Base-by-base conservation (phyloP, 805 yeast species). In the Crinitomyces ghanaensis region DNA sequence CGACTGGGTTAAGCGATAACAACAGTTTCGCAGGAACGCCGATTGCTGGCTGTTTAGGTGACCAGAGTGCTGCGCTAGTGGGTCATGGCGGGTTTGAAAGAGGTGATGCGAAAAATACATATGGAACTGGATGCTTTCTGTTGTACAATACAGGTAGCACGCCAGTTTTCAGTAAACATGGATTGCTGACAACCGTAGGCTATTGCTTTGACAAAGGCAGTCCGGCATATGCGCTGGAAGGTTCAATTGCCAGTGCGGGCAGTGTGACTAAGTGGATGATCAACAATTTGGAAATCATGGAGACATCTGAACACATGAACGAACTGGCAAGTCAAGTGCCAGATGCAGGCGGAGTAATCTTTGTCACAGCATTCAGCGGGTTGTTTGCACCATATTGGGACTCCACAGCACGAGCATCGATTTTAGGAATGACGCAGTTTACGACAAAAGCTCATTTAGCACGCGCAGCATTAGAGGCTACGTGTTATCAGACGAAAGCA, bases 321-420 rank as follows among this genome's bases (percentile, higher is more conserved):
- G 93, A 93, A 18, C 66, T 86, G 48, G 95, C 95, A 8, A 73
- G 80, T 17, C 77, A 74, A 48, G 95, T 83, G 24, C 65, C 70
- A 17, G 73, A 79, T 53, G 67, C 88, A 12, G 95, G 91, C 31
- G 95, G 95, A 25, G 95, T 86, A 17, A 85, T 83, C 24, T 86
- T 86, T 51, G 93, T 86, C 29, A 94, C 97, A 19, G 95, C 95
- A 2, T 84, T 86, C 54, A 77, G 86, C 20, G 97, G 97, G 5
- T 64, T 86, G 36, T 86, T 82, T 58, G 94, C 95, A 3, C 97
- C 97, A 14, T 84, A 86, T 61, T 86, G 97, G 97, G 84, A 82
- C 51, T 72, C 86, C 9, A 82, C 81, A 34, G 84, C 95, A 5
- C 73, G 94, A 42, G 97, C 96, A 31, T 78, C 95, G 21, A 80